These are phyloP conservation scores for Scopulariopsis brevicaulis DNA, from an alignment of 2,329 filamentous ascomycete species.

Conservation along the genomic window DNA sequence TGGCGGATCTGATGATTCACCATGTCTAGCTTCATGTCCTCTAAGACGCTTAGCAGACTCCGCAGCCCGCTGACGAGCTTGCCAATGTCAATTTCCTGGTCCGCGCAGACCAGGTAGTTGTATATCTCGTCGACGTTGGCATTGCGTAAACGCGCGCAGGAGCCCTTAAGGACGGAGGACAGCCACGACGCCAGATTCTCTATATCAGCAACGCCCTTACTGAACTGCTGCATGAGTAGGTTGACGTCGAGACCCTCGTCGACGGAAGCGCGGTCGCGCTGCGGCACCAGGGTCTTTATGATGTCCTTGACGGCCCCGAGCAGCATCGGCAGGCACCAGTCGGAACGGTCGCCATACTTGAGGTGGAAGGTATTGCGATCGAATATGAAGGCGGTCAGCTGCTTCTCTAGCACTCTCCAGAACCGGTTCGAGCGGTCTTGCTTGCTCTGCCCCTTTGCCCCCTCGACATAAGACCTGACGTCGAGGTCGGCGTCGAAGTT, in stretches of 20 bases:
- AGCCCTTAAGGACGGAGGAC: constrained; percentile 73
- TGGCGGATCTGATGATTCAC: constrained; percentile 95
- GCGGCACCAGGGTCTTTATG: constrained; percentile 78
- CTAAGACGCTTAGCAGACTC: constrained; percentile 72
- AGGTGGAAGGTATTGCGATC: constrained; percentile 37
- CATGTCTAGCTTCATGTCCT: constrained; percentile 95
- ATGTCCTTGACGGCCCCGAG: constrained; percentile 79
- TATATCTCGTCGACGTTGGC: constrained; percentile 88
- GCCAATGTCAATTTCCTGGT: constrained; percentile 55
- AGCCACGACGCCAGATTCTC: constrained; percentile 77
- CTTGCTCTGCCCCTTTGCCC: constrained; percentile 74
- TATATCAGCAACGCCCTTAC: constrained; percentile 74
- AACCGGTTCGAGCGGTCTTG: constrained; percentile 67
- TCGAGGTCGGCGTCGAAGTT: constrained; percentile 92
- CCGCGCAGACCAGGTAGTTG: constrained; percentile 61
- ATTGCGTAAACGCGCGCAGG: constrained; percentile 94
- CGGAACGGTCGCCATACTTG: constrained; percentile 32
- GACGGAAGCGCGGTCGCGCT: constrained; percentile 68
- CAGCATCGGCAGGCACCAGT: constrained; percentile 62
- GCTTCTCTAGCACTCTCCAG: constrained; percentile 56
- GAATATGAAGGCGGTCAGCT: constrained; percentile 40
- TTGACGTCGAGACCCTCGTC: constrained; percentile 77
- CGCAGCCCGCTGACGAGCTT: constrained; percentile 69
- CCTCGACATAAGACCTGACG: constrained; percentile 83
- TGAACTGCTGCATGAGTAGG: constrained; percentile 85